Conservation (phyloP, 768 basidiomycete species). For the Harrya chromipes region DNA sequence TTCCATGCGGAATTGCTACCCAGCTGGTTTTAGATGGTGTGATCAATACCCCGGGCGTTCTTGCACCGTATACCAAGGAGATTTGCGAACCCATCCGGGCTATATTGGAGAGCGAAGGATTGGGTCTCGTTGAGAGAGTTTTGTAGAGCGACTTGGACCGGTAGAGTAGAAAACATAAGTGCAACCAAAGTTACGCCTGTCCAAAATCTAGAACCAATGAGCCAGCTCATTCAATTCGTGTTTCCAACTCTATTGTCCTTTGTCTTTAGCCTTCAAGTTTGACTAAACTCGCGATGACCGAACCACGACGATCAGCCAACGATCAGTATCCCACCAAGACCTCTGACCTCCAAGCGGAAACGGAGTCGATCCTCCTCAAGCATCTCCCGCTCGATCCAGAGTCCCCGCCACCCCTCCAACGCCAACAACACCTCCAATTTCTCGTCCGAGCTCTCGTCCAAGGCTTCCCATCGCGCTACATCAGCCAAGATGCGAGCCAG, state of each 20-base stretch:
- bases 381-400: constrained; percentile 42
- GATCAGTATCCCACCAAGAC: constrained; percentile 67
- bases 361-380: constrained; percentile 59
- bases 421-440: constrained; percentile 69
- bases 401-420: constrained; percentile 45
- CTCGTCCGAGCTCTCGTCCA: constrained; percentile 70
- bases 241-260: no score
- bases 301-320: constrained; percentile 38
- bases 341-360: constrained; percentile 57
- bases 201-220: no score
- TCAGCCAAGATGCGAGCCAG: constrained; percentile 88
- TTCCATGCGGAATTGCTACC: constrained; percentile 92
- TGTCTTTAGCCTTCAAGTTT: no score
- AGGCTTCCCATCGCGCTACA: constrained; percentile 77
- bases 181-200: no score
- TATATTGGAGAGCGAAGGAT: constrained; percentile 67
- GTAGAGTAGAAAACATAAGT: no score
- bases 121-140: constrained; percentile 68
- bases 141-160: constrained; percentile 37
- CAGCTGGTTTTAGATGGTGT: constrained; percentile 90
- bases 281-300: constrained; percentile 10
- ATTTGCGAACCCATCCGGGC: constrained; percentile 74
- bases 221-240: no score
- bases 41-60: constrained; percentile 73
- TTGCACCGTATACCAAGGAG: constrained; percentile 83